Percentiles rank a stretch among this genome's conserved stretches.
phyloP scores from a whole-genome alignment of 352 stramenopile genomes.

The Phytophthora colocasiae region DNA sequence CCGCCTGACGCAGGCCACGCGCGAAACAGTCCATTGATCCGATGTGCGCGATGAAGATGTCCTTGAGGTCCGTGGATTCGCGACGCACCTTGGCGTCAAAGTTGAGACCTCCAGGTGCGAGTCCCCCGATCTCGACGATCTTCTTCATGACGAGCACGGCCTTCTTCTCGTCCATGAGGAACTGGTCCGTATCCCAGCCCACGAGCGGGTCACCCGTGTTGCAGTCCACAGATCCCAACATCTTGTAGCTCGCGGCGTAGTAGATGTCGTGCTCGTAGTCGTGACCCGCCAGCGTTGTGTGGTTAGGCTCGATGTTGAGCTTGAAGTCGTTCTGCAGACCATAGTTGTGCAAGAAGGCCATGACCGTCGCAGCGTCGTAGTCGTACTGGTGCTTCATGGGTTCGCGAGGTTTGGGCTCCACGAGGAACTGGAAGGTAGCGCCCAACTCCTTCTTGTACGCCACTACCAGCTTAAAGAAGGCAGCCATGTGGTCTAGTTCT shows the following conservation, averaged over 20 bases:
- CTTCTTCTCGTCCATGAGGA: slow-evolving; percentile 84
- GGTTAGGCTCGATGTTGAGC: slow-evolving; percentile 91
- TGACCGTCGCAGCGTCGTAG: slow-evolving; percentile 86
- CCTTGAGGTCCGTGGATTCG: slow-evolving; percentile 77
- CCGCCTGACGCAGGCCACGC: slow-evolving; percentile 70
- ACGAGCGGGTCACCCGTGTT: slow-evolving; percentile 75
- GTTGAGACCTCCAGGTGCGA: slow-evolving; percentile 81
- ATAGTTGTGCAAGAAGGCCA: slow-evolving; percentile 86
- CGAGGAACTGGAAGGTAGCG: slow-evolving; percentile 76
- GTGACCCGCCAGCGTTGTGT: slow-evolving; percentile 88
- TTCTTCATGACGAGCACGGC: slow-evolving; percentile 79
- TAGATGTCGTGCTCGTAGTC: slow-evolving; percentile 89
- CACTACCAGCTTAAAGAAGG: slow-evolving; percentile 85
- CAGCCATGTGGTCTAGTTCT: slow-evolving; percentile 86
- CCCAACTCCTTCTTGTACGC: slow-evolving; percentile 82
- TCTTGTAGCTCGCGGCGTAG: slow-evolving; percentile 69
- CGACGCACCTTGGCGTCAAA: slow-evolving; percentile 89
- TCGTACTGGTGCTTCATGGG: slow-evolving; percentile 92
- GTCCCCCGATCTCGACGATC: slow-evolving; percentile 77
- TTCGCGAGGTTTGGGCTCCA: slow-evolving; percentile 89
- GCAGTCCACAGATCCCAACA: slow-evolving; percentile 88
- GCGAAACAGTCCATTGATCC: slow-evolving; percentile 89
- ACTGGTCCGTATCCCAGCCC: slow-evolving; percentile 84
- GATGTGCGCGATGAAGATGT: slow-evolving; percentile 90
- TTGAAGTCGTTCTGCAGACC: slow-evolving; percentile 85